Conservation (phyloP, 371 early-diverging fungal species). For the Mortierella sp. region DNA sequence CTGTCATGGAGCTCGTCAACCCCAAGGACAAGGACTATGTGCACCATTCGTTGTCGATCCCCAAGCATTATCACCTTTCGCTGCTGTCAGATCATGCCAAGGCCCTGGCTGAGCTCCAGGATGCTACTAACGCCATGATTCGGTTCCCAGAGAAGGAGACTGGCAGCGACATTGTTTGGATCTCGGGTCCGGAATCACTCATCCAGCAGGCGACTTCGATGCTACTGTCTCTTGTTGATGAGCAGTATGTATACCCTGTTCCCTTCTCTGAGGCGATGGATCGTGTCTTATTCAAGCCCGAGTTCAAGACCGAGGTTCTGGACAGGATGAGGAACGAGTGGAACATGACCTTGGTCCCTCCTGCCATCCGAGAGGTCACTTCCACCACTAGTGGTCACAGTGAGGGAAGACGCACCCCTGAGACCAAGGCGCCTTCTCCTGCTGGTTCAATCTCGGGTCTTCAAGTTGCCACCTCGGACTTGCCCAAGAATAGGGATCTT, state of each 20-base stretch:
- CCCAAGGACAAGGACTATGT: slow-evolving; percentile 70
- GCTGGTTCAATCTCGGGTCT: background rate
- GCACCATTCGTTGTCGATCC: slow-evolving; percentile 56
- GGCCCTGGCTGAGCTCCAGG: slow-evolving; percentile 61
- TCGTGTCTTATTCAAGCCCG: slow-evolving; percentile 42
- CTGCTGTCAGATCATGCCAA: slow-evolving; percentile 61
- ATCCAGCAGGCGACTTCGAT: slow-evolving; percentile 54
- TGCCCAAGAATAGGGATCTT: background rate
- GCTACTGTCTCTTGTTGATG: slow-evolving; percentile 42
- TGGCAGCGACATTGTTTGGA: slow-evolving; percentile 39
- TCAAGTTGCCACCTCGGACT: background rate
- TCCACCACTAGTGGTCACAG: background rate
- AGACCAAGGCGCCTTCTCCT: background rate
- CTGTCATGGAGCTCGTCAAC: slow-evolving; percentile 82
- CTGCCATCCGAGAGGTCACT: slow-evolving; percentile 15
- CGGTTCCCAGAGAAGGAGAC: slow-evolving; percentile 66
- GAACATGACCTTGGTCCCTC: slow-evolving; percentile 45
- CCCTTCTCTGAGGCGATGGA: slow-evolving; percentile 50
- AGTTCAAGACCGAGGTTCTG: slow-evolving; percentile 36
- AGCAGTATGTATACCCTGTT: slow-evolving; percentile 48
- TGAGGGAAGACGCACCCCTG: background rate
- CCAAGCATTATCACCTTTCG: slow-evolving; percentile 63
- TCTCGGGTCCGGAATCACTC: slow-evolving; percentile 46
- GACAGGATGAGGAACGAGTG: slow-evolving; percentile 46
- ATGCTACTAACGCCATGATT: slow-evolving; percentile 65